Conservation (phyloP, 371 early-diverging fungal species). For the Rhizopus sp. region DNA sequence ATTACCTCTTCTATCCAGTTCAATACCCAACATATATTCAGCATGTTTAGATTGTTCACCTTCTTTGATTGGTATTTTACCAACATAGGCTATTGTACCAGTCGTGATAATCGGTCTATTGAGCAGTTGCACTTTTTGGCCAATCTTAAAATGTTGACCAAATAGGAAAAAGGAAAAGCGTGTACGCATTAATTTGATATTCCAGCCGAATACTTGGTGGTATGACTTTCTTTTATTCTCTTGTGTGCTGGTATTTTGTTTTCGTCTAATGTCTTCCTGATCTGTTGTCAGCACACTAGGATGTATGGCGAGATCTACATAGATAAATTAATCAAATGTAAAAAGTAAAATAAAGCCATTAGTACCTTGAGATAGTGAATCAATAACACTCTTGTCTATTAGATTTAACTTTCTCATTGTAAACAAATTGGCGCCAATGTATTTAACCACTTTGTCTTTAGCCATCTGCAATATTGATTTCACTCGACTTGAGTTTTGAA, state of each 20-base stretch:
- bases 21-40: conserved; percentile 23
- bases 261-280: conserved; percentile 11
- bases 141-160: conserved; percentile 22
- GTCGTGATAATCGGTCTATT: conserved; percentile 30
- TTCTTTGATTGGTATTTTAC: conserved; percentile 11
- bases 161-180: conserved; percentile 14
- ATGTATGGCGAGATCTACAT: conserved; percentile 16
- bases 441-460: conserved; percentile 18
- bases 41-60: conserved; percentile 1
- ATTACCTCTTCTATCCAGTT: conserved; percentile 32
- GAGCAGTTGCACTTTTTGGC: conserved; percentile 26
- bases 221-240: not conserved
- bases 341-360: not conserved
- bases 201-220: conserved; percentile 5
- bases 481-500: conserved; percentile 19
- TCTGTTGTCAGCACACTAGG: conserved; percentile 3
- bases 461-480: conserved; percentile 27
- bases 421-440: conserved; percentile 20
- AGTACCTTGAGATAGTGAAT: conserved; percentile 30
- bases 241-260: not conserved
- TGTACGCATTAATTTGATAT: conserved; percentile 9
- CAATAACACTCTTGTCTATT: conserved; percentile 26
- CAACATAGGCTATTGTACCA: conserved; percentile 30
- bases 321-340: conserved; percentile 1
- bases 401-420: conserved; percentile 22